These are phyloP conservation scores for Ophiostoma quercus DNA, from an alignment of 2,329 filamentous ascomycete genomes.

Conservation along the genomic window DNA sequence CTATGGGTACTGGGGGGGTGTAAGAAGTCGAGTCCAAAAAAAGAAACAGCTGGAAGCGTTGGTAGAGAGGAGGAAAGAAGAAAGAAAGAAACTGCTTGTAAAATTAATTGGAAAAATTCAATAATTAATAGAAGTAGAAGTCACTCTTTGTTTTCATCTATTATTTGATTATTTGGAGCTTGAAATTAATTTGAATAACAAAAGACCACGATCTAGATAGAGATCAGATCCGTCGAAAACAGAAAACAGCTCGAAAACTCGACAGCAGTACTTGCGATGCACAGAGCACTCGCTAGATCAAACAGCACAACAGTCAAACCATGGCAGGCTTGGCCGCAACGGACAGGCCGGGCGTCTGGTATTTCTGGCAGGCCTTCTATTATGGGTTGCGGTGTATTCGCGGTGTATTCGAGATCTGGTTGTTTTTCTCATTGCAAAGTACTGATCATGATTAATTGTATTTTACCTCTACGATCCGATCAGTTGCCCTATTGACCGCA, in stretches of 20 bases:
- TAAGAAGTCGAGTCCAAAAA: constrained; percentile 8
- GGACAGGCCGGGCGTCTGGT: neutral
- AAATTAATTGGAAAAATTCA: neutral
- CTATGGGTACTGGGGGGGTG: neutral
- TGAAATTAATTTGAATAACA: neutral
- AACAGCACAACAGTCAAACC: neutral
- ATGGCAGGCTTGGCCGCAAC: neutral
- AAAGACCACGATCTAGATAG: neutral
- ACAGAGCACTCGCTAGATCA: neutral
- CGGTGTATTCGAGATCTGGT: too few species aligned
- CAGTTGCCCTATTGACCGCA: too few species aligned
- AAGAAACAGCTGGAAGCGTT: neutral
- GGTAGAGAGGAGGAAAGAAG: neutral
- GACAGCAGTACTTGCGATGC: too few species aligned
- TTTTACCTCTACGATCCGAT: too few species aligned
- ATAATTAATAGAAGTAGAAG: neutral
- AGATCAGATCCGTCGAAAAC: neutral
- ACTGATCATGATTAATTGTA: too few species aligned
- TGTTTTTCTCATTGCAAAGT: too few species aligned
- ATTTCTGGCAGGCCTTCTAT: too few species aligned
- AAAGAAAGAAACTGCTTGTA: neutral
- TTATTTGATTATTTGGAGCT: neutral
- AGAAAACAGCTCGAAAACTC: neutral
- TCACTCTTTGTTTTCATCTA: neutral
- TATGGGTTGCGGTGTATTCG: too few species aligned